Percentiles rank a stretch among this genome's conserved stretches.
phyloP scores from a whole-genome alignment of 371 early-diverging fungal species.

The Syncephalastrum sp. region DNA sequence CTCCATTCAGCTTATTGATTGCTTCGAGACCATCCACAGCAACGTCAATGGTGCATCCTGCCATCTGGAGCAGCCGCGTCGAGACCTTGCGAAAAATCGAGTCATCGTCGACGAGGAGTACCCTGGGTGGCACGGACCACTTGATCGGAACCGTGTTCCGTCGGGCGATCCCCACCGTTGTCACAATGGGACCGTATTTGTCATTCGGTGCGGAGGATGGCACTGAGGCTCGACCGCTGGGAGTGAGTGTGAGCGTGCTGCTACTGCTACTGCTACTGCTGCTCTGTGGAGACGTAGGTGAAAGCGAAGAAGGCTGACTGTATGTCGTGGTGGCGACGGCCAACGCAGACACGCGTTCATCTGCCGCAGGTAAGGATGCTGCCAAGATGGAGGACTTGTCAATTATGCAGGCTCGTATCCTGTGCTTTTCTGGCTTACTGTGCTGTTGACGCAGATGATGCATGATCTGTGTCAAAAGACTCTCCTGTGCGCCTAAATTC shows the following conservation, averaged over 20 bases:
- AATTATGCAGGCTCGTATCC: no score
- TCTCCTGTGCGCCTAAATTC: no score
- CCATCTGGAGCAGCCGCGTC: slow-evolving; percentile 61
- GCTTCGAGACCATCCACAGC: slow-evolving; percentile 76
- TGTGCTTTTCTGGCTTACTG: no score
- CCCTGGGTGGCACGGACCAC: slow-evolving; percentile 68
- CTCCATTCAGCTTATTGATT: slow-evolving; percentile 40
- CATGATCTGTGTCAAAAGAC: no score
- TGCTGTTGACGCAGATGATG: no score
- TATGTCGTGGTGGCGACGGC: not conserved
- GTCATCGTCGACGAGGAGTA: slow-evolving; percentile 78
- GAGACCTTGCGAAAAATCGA: slow-evolving; percentile 62
- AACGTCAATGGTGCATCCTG: slow-evolving; percentile 73
- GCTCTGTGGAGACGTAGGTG: not conserved
- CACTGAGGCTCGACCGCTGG: not conserved
- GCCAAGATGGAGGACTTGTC: no score
- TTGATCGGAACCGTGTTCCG: slow-evolving; percentile 12
- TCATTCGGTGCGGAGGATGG: not conserved
- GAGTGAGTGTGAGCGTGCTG: not conserved
- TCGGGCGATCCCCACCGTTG: not conserved
- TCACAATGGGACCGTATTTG: not conserved
- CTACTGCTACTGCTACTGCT: not conserved
- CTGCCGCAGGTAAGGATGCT: no score
- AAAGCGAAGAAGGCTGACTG: not conserved
- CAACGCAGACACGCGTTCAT: no score